phyloP scores from a whole-genome alignment of 176 grass and related monocot genomes.

The Puya raimondii region DNA sequence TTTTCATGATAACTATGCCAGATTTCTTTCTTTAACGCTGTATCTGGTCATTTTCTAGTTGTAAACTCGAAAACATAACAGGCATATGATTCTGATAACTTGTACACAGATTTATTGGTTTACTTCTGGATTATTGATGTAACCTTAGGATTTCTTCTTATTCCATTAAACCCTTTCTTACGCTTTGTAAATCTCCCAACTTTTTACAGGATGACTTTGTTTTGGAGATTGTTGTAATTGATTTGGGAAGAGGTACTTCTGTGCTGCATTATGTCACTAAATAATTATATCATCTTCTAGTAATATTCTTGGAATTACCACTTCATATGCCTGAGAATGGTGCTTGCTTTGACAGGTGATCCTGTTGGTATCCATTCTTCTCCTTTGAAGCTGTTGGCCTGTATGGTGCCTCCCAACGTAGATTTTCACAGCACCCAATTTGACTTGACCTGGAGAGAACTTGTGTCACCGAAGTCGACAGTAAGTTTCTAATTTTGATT shows the following conservation, averaged over 20 bases:
- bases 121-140: too few relatives aligned
- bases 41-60: too few relatives aligned
- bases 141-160: too few relatives aligned
- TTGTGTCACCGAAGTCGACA: constrained; percentile 44
- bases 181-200: constrained; percentile 15
- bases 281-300: not conserved
- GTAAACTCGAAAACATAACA: not conserved
- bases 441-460: constrained; percentile 62
- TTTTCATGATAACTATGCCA: too few relatives aligned
- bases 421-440: constrained; percentile 39
- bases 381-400: constrained; percentile 59
- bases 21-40: too few relatives aligned
- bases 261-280: not conserved
- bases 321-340: constrained; percentile 25
- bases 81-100: too few relatives aligned
- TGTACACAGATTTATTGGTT: too few relatives aligned
- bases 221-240: constrained; percentile 67
- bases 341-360: constrained; percentile 44
- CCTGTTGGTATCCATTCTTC: constrained; percentile 30
- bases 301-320: not conserved
- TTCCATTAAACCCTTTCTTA: too few relatives aligned
- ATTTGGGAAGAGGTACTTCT: constrained; percentile 69
- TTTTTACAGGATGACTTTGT: constrained; percentile 58
- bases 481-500: constrained; percentile 28
- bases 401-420: constrained; percentile 36